These are phyloP conservation scores for Cyphellophora europaea DNA, from an alignment of 2,329 filamentous ascomycete genomes.

Conservation along the genomic window DNA sequence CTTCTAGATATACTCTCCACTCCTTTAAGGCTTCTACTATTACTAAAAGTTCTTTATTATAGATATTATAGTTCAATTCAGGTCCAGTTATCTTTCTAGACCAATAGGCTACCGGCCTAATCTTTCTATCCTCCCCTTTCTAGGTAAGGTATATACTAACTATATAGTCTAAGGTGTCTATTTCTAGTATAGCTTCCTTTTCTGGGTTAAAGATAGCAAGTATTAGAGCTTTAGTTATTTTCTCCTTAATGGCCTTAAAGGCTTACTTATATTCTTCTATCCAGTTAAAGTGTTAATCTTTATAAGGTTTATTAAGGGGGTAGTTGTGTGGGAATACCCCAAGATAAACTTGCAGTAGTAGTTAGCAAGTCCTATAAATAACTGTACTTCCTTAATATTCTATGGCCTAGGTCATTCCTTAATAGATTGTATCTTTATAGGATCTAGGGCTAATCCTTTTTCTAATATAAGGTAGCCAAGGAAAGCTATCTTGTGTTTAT, in stretches of 20 bases:
- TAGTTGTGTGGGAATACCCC: slow-evolving; percentile 16
- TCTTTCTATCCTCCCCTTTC: slow-evolving; percentile 6
- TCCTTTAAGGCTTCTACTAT: slow-evolving; percentile 18
- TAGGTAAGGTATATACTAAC: slow-evolving; percentile 13
- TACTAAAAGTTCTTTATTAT: slow-evolving; percentile 8
- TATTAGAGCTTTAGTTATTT: slow-evolving; percentile 10
- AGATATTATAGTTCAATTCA: slow-evolving; percentile 6
- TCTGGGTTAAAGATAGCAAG: slow-evolving; percentile 11
- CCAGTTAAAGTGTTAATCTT: slow-evolving; percentile 9
- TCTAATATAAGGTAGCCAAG: slow-evolving; percentile 11
- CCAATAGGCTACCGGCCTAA: slow-evolving; percentile 4
- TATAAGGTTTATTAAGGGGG: slow-evolving; percentile 17
- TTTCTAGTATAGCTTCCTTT: slow-evolving; percentile 15
- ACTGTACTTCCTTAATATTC: slow-evolving; percentile 17
- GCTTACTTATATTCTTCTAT: slow-evolving; percentile 5
- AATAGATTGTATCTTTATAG: slow-evolving; percentile 10
- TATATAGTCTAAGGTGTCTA: slow-evolving; percentile 12
- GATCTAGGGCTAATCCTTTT: slow-evolving; percentile 12
- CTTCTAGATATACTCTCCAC: slow-evolving; percentile 19
- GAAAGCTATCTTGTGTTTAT: slow-evolving; percentile 11
- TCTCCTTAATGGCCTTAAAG: slow-evolving; percentile 17
- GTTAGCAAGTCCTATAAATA: slow-evolving; percentile 24
- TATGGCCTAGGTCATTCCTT: slow-evolving; percentile 11
- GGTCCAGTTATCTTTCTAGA: slow-evolving; percentile 3
- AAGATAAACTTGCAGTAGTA: slow-evolving; percentile 25